Evolutionary conservation across 2,329 filamentous ascomycete species (phyloP), one percentile per base, ranked within the genome.

Genomic region (Lasiodiplodia sp.): DNA sequence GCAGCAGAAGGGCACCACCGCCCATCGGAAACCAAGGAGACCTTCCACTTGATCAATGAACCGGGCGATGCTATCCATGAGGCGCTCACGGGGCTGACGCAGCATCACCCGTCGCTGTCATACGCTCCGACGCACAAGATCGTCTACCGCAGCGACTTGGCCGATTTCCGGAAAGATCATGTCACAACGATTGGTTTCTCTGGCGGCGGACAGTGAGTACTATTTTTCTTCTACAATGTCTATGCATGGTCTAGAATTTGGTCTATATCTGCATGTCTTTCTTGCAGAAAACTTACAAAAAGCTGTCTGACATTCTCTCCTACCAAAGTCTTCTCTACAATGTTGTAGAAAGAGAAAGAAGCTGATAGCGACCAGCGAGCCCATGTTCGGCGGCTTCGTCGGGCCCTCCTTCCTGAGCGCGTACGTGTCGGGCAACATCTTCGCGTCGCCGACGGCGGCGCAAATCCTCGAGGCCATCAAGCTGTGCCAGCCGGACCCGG

Each of bases 311-410:
- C 40, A 18, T 44, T n/a, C 16, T 44, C n/a, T 12, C 23, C 34
- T 40, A n/a, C 1, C 28, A 10, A 28, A 23, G n/a, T 10, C 1
- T 11, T 25, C 52, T 28, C 16, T 10, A 18, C 21, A 28, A 18
- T 31, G 4, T 2, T 7, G 2, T 18, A 7, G 31, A 7, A n/a
- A 11, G 5, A 34, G 11, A 6, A 55, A n/a, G 3, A 55, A 34
- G 40, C 60, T 51, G 21, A 21, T 25, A 25, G 3, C 86, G 87
- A 25, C 25, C 18, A 67, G 65, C 76, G 88, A 90, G 73, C 88
- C 88, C 23, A 88, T 87, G 70, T 90, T 88, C 85, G 82, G 86
- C 2, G 88, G 88, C 66, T 90, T 90, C 72, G 88, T 91, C 2
- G 88, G 88, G 66, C 75, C 79, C 68, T 88, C 88, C 74, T 83